A percentile compares a stretch with the other conserved stretches of the same genome.
phyloP scores from a whole-genome alignment of 2,329 filamentous ascomycete species.

The Daldinia sp. region DNA sequence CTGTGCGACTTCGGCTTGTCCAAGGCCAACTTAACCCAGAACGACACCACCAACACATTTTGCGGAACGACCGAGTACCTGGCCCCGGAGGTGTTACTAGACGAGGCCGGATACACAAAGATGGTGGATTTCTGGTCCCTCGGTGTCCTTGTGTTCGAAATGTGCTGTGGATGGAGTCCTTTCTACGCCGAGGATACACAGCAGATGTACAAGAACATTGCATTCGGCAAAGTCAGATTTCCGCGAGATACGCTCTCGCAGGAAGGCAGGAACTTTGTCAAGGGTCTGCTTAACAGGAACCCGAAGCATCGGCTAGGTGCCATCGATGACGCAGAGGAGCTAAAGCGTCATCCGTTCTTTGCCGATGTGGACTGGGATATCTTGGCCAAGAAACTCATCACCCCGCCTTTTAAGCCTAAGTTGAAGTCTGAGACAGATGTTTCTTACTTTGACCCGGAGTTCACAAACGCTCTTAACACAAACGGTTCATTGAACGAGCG shows the following conservation, averaged over 20 bases:
- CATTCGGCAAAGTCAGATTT: slow-evolving; percentile 97
- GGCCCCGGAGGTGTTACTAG: slow-evolving; percentile 91
- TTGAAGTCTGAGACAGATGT: slow-evolving; percentile 95
- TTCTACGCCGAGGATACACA: slow-evolving; percentile 99
- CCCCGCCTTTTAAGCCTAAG: slow-evolving; percentile 97
- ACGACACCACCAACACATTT: slow-evolving; percentile 98
- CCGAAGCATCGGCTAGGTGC: slow-evolving; percentile 94
- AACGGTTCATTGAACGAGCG: slow-evolving; percentile 90
- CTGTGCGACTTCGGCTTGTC: slow-evolving; percentile 97
- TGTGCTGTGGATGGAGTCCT: slow-evolving; percentile 99
- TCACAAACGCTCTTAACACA: slow-evolving; percentile 90
- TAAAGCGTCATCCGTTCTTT: slow-evolving; percentile 96
- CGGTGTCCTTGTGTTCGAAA: slow-evolving; percentile 96
- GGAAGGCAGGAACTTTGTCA: slow-evolving; percentile 97
- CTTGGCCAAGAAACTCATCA: slow-evolving; percentile 87
- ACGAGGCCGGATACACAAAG: slow-evolving; percentile 98
- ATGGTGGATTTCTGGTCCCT: slow-evolving; percentile 99
- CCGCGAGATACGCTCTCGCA: slow-evolving; percentile 92
- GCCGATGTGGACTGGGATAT: slow-evolving; percentile 91
- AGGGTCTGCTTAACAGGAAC: slow-evolving; percentile 95
- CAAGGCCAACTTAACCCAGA: slow-evolving; percentile 95
- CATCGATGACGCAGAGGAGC: slow-evolving; percentile 87
- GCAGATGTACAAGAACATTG: slow-evolving; percentile 99
- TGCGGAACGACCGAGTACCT: slow-evolving; percentile 98
- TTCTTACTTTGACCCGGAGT: slow-evolving; percentile 98